Evolutionary conservation across 2,329 filamentous ascomycete species (phyloP), one percentile per base, ranked within the genome.

Genomic region (Pseudonectria buxi): DNA sequence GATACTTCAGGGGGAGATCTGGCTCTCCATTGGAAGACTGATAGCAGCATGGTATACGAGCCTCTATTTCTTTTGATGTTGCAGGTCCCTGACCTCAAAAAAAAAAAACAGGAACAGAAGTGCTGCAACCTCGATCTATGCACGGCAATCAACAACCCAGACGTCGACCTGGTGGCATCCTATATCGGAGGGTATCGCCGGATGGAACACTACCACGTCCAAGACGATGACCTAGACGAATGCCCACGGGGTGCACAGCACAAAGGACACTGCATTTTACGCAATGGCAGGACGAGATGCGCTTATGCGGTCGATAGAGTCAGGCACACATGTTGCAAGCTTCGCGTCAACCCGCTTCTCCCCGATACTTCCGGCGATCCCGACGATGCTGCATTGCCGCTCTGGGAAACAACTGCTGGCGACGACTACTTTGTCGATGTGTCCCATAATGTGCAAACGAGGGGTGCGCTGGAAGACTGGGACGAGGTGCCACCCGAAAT

Each of bases 131-230:
- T 46, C 25, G 24, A 28, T 15, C 43, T 43, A 9, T 44, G 41
- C 14, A 39, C 40, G 22, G 28, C 40, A 4, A 36, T 41, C 36
- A 38, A 41, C 25, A 34, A 39, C 24, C 36, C 40, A 5, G 36
- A 41, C 3, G 18, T 43, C 7, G 43, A 46, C 16, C 36, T 46
- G 4, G 40, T 44, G 5, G 40, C 43, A 14, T 35, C 38, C 3
- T 39, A 36, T 10, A 33, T 47, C 14, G 43, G 43, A n/a, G 40
- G 37, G 11, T 40, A 39, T 22, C 34, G n/a, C 7, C 36, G 30
- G 27, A 39, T 44, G 30, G 36, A 41, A 16, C 45, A 47, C 28
- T 44, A 47, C 34, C 45, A 47, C 25, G 36, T 47, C 11, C 40
- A 40, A 28, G 45, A 46, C 27, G 28, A 35, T 13, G 45, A 47